Evolutionary conservation across 1,139 yeast species (phyloP).

Genomic region (Scheffersomyces quercinus): DNA sequence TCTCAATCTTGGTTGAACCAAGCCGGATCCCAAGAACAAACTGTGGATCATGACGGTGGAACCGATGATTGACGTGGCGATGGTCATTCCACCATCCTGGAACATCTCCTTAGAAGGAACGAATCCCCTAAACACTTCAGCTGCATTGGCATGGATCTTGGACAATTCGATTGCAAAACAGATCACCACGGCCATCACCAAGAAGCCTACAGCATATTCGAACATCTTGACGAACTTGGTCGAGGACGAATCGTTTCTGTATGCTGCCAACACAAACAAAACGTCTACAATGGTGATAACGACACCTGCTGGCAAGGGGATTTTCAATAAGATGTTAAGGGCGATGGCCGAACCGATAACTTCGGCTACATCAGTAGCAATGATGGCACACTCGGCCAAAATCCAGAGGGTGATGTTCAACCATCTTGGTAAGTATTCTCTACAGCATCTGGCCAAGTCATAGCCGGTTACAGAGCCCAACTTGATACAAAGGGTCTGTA

Average conservation of each 20-base stretch:
- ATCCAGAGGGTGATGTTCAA: conserved; percentile 58
- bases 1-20: conserved; percentile 70
- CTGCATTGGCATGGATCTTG: conserved; percentile 48
- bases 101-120: conserved; percentile 68
- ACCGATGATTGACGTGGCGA: conserved; percentile 77
- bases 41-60: conserved; percentile 87
- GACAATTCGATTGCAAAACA: conserved; percentile 73
- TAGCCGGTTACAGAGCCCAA: conserved; percentile 80
- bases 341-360: conserved; percentile 90
- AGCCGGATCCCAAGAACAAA: conserved; percentile 70
- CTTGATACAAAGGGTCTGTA: conserved; percentile 71
- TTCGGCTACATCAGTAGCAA: conserved; percentile 85
- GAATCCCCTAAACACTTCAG: conserved; percentile 66
- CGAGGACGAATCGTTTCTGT: conserved; percentile 66
- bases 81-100: conserved; percentile 62
- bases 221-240: conserved; percentile 63
- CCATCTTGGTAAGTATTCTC: conserved; percentile 62
- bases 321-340: conserved; percentile 61
- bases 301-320: conserved; percentile 82
- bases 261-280: conserved; percentile 70
- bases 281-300: conserved; percentile 72
- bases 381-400: conserved; percentile 76
- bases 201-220: conserved; percentile 63
- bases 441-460: conserved; percentile 71
- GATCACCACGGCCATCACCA: conserved; percentile 69